These are phyloP conservation scores for Colletotrichum tamarilloi DNA, from an alignment of 2,329 filamentous ascomycete genomes.

Conservation along the genomic window DNA sequence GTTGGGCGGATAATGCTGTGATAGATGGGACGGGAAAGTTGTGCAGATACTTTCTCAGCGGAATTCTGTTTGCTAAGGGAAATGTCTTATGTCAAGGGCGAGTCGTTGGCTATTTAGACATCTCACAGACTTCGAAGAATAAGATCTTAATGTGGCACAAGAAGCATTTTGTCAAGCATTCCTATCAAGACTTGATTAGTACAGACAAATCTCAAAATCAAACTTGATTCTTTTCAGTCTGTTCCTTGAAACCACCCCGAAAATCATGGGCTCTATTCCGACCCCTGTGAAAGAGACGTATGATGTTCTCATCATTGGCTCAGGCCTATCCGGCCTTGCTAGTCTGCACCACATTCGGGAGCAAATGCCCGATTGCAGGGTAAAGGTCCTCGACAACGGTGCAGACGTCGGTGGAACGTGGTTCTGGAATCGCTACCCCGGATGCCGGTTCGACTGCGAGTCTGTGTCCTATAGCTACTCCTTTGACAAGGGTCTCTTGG, in stretches of 20 bases:
- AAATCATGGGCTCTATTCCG: slow-evolving; percentile 16
- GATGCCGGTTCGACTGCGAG: slow-evolving; percentile 63
- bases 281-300: slow-evolving; percentile 6
- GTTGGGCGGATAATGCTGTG: neutral
- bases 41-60: neutral
- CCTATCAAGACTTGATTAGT: neutral
- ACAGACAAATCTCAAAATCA: neutral
- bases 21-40: neutral
- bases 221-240: neutral
- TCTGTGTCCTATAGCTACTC: slow-evolving; percentile 15
- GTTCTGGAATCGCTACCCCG: slow-evolving; percentile 63
- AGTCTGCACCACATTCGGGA: slow-evolving; percentile 27
- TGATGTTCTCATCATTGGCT: slow-evolving; percentile 22
- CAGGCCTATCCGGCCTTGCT: slow-evolving; percentile 23
- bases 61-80: neutral
- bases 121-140: neutral
- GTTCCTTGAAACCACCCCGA: neutral
- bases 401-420: slow-evolving; percentile 61
- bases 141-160: neutral
- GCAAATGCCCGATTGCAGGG: slow-evolving; percentile 13
- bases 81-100: neutral
- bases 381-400: slow-evolving; percentile 48
- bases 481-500: slow-evolving; percentile 13
- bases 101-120: neutral
- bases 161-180: neutral